phyloP scores from a whole-genome alignment of 495 filamentous ascomycete species.

The Chaetomium tenue region DNA sequence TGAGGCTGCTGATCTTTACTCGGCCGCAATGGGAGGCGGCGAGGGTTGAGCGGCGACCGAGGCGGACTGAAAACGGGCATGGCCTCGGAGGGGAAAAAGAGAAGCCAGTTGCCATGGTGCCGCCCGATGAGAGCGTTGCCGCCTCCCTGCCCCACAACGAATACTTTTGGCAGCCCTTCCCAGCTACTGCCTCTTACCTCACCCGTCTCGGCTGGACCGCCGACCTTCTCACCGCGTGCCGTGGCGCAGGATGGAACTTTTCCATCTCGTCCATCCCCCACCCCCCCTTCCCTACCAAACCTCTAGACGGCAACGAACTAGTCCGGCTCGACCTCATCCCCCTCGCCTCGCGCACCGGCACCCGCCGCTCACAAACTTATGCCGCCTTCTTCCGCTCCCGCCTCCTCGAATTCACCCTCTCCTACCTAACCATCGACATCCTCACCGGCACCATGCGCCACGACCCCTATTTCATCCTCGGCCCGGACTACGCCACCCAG shows the following conservation, averaged over 20 bases:
- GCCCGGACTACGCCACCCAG: slow-evolving; percentile 32
- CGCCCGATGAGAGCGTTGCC: slow-evolving; percentile 34
- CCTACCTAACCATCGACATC: slow-evolving; percentile 65
- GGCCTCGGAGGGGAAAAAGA: slow-evolving; percentile 13
- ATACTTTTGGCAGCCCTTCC: slow-evolving; percentile 73
- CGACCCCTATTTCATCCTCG: slow-evolving; percentile 71
- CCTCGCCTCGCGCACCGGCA: slow-evolving; percentile 32
- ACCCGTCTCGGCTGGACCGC: slow-evolving; percentile 70
- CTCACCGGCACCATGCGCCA: slow-evolving; percentile 63
- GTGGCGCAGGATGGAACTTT: slow-evolving; percentile 76
- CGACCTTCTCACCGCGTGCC: slow-evolving; percentile 66
- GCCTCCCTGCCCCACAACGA: slow-evolving; percentile 35
- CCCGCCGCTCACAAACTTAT: slow-evolving; percentile 40
- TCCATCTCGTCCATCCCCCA: slow-evolving; percentile 24
- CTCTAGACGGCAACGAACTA: slow-evolving; percentile 6
- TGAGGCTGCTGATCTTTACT: slow-evolving; percentile 61
- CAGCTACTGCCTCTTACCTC: slow-evolving; percentile 49
- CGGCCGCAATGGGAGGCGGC: slow-evolving; percentile 64
- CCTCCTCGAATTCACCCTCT: slow-evolving; percentile 46
- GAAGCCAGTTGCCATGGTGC: slow-evolving; percentile 22
- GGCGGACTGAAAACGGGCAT: neutral
- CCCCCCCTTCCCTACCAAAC: slow-evolving; percentile 13
- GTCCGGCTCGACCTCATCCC: slow-evolving; percentile 22
- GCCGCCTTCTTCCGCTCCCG: slow-evolving; percentile 49
- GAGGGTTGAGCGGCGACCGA: slow-evolving; percentile 56